Evolutionary conservation across 1,284 basidiomycete genomes (phyloP).

Genomic region (Naganishia cerealis): DNA sequence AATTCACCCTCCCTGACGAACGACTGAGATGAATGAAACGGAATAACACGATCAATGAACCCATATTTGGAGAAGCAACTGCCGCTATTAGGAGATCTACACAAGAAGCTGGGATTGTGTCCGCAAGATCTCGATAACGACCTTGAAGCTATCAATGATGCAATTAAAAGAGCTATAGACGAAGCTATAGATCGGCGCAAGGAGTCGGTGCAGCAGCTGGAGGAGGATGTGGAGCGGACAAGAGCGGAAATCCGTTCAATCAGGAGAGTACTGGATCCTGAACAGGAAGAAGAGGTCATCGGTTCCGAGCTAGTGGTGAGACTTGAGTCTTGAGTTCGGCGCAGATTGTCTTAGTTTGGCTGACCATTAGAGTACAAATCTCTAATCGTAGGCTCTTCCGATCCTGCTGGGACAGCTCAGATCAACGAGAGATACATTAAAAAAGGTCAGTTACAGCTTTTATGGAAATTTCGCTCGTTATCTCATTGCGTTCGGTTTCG

Average conservation of each 20-base stretch:
- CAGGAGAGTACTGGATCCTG: conserved; percentile 23
- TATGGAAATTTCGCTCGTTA: not conserved
- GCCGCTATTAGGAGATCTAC: conserved; percentile 29
- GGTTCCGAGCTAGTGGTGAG: conserved; percentile 7
- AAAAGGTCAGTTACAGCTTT: conserved; percentile 20
- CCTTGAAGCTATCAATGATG: conserved; percentile 30
- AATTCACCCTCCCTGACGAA: not conserved
- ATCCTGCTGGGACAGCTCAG: conserved; percentile 1
- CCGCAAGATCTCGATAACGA: conserved; percentile 25
- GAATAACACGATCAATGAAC: conserved; percentile 22
- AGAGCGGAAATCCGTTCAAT: conserved; percentile 21
- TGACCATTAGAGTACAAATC: not conserved
- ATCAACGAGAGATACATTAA: conserved; percentile 11
- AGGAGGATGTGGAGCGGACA: conserved; percentile 23
- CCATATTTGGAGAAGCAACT: conserved; percentile 31
- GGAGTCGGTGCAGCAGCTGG: conserved; percentile 26
- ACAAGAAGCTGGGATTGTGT: conserved; percentile 28
- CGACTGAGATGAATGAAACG: not conserved
- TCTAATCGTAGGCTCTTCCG: conserved; percentile 11
- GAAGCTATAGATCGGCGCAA: conserved; percentile 21
- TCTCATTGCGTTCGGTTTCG: not conserved
- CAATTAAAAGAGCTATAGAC: conserved; percentile 31
- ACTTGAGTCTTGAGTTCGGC: not conserved
- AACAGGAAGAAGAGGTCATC: conserved; percentile 1
- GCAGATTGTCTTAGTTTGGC: not conserved